Base-by-base conservation (phyloP, 2,329 filamentous ascomycete species). In the Intubia oerlemansii region DNA sequence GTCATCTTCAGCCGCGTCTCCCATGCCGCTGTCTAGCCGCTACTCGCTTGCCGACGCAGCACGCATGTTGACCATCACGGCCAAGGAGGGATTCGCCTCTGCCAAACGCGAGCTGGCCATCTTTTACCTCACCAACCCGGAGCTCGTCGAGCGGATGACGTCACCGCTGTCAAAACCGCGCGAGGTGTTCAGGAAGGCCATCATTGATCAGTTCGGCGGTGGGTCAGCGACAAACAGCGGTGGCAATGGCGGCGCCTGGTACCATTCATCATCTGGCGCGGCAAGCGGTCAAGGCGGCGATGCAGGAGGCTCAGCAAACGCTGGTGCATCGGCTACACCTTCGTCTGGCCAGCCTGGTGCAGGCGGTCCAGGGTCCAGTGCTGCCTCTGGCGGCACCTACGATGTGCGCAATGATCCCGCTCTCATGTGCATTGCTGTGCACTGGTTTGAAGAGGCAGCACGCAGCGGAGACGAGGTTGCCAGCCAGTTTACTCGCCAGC, bases 401-500 rank as follows among this genome's bases (percentile, higher is more conserved):
- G 53, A 66, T 34, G 59, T 66, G 20, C 49, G 80, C 39, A 82
- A 73, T 34, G 81, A 93, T 46, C 79, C 80, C 2, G 75, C 75
- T 30, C 70, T 82, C 24, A 88, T 95, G 78, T 93, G 84, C 42
- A 68, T 92, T 32, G 85, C 85, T 8, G 72, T 90, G 50, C 85
- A 95, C 56, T 95, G 85, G 84, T 93, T 95, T 82, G 80, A 85
- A 53, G 60, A 79, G 38, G 82, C 79, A 21, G 77, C 80, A 41
- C 64, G 66, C 31, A 82, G 82, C n/a, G 82, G 82, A 1, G 85
- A 95, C 46, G 66, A 76, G 43, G 56, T 91, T 39, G 85, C 85
- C 13, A 73, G 69, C 45, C 76, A 74, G 46, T 84, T 85, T 51
- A 54, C 93, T 48, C 64, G 73, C 37, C 79, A 90, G 52, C n/a